Evolutionary conservation across 495 filamentous ascomycete genomes (phyloP).

Genomic region (Aspergillus leporis): DNA sequence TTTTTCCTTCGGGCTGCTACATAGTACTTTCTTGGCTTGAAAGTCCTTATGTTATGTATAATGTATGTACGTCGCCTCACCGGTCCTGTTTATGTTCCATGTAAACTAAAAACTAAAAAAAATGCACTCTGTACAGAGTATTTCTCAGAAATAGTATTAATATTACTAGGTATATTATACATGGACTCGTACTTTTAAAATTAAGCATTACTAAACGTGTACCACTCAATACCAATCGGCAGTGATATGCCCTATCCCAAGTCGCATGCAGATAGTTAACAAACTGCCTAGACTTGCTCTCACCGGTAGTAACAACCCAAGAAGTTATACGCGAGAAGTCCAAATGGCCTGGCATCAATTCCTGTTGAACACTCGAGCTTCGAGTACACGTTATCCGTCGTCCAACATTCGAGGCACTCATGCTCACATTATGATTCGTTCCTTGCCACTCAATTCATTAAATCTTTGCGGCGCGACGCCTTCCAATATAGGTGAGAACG

Average conservation of each 20-base stretch:
- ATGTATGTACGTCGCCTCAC: too few relatives aligned
- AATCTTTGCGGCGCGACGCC: constrained; percentile 11
- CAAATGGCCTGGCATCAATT: neutral
- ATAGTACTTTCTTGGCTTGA: neutral
- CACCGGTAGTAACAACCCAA: neutral
- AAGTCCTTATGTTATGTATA: too few relatives aligned
- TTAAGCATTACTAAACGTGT: constrained; percentile 25
- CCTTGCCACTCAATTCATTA: constrained; percentile 25
- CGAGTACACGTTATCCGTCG: constrained; percentile 13
- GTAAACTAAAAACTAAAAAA: too few relatives aligned
- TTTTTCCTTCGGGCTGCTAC: neutral
- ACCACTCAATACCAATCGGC: constrained; percentile 10
- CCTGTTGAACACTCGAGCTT: constrained; percentile 10
- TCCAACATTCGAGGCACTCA: constrained; percentile 7
- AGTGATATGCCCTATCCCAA: too few relatives aligned
- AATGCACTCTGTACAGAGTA: too few relatives aligned
- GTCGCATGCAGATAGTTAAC: too few relatives aligned
- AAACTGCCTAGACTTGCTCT: neutral
- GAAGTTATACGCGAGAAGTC: neutral
- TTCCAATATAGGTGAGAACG: constrained; percentile 12
- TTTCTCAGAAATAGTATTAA: too few relatives aligned
- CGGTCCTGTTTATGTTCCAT: too few relatives aligned
- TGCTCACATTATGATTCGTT: constrained; percentile 17
- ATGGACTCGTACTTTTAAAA: constrained; percentile 13
- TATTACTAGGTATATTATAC: neutral